Evolutionary conservation across 768 basidiomycete genomes (phyloP).

Genomic region (Butyriboletus loyo): DNA sequence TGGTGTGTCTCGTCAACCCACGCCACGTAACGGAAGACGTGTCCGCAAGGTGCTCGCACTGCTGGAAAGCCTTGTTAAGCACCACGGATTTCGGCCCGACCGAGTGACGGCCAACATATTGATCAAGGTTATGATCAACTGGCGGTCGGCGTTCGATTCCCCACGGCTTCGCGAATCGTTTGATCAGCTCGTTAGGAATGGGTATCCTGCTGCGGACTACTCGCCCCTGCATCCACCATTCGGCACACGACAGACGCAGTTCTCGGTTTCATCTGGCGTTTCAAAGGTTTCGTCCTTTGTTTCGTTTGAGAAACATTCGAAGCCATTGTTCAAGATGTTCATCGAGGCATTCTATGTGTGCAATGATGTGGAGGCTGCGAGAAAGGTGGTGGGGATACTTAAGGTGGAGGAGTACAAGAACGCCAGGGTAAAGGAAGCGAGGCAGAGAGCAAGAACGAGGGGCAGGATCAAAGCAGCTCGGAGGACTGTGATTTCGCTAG

Average conservation of each 20-base stretch:
- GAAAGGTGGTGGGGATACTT: constrained; percentile 52
- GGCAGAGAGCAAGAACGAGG: constrained; percentile 17
- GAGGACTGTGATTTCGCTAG: background rate
- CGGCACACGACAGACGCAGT: constrained; percentile 29
- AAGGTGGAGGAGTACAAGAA: constrained; percentile 36
- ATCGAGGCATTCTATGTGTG: constrained; percentile 59
- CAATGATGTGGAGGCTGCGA: constrained; percentile 52
- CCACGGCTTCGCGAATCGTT: constrained; percentile 53
- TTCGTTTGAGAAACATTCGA: constrained; percentile 56
- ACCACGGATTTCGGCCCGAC: constrained; percentile 57
- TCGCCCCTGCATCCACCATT: constrained; percentile 43
- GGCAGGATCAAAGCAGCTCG: constrained; percentile 18
- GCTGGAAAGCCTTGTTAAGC: constrained; percentile 41
- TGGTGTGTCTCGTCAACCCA: constrained; percentile 34
- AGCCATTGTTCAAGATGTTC: constrained; percentile 72
- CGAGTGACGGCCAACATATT: constrained; percentile 69
- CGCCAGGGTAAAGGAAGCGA: constrained; percentile 8
- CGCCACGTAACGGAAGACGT: constrained; percentile 41
- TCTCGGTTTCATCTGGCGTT: constrained; percentile 24
- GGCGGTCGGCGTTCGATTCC: constrained; percentile 43
- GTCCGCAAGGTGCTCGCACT: constrained; percentile 41
- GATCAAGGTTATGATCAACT: constrained; percentile 55
- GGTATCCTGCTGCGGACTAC: constrained; percentile 47
- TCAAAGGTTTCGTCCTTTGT: constrained; percentile 41
- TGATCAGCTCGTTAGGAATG: constrained; percentile 56